Conservation (phyloP, 208 protist species). For the Angomonas deanei region DNA sequence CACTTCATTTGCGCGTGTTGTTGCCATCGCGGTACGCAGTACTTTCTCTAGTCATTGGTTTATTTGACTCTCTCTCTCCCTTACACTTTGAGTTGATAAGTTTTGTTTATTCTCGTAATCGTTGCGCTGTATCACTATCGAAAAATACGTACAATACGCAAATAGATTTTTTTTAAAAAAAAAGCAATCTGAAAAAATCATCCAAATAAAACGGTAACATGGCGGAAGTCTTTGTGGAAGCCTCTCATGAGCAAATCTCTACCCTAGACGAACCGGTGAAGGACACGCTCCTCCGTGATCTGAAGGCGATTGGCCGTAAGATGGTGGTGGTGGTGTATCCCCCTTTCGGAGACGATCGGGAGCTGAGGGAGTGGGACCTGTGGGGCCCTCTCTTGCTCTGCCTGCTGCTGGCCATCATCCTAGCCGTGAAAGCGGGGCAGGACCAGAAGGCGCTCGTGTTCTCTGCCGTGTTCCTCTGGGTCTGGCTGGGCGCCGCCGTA, state of each 20-base stretch:
- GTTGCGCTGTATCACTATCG: no score
- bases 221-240: conserved; percentile 26
- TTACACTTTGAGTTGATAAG: no score
- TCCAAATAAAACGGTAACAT: background rate
- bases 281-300: conserved; percentile 59
- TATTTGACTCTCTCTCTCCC: no score
- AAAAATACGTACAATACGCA: no score
- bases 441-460: conserved; percentile 67
- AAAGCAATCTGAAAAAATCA: background rate
- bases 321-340: conserved; percentile 62
- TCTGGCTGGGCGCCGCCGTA: conserved; percentile 81
- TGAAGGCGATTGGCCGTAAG: conserved; percentile 63
- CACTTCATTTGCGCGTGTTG: no score
- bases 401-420: conserved; percentile 71
- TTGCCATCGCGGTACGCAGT: no score
- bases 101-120: no score
- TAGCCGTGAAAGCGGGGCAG: conserved; percentile 27
- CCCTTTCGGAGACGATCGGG: conserved; percentile 23
- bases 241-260: conserved; percentile 38
- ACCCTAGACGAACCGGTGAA: conserved; percentile 64
- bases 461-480: conserved; percentile 83
- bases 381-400: conserved; percentile 92
- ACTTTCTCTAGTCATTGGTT: no score
- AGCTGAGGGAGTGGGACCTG: conserved; percentile 86
- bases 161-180: no score